Evolutionary conservation across 192 early-diverging fungal species (phyloP), one percentile per base, ranked within the genome.

Genomic region (Coemansia sp.): DNA sequence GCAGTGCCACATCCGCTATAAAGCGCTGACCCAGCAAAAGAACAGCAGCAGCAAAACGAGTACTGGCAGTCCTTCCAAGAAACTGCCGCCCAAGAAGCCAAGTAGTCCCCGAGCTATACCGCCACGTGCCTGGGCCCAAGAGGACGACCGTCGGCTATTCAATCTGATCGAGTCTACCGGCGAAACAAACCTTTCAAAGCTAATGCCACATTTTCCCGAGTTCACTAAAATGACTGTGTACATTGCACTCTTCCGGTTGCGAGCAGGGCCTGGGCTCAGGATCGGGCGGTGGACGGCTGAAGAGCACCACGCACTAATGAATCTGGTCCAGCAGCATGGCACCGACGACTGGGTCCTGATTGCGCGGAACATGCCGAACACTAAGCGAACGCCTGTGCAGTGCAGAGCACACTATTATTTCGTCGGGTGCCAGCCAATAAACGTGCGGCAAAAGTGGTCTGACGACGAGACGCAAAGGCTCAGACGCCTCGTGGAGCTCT

Each of bases 401-500:
- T 79, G 76, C 39, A 51, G 61, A 3, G 3, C 40, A 12, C 42
- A 56, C 29, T 68, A 72, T 42, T 18, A 13, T 0, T 4, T 10
- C 7, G 26, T 23, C 29, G 20, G 48, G n/a, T 23, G 46, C 8
- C 58, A 40, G 4, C 31, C 40, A 2, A 46, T 30, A 3, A 9
- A 15, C 25, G 16, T 28, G 16, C 33, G 26, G 15, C 29, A 20
- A 2, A 20, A n/a, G 28, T 79, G 76, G 76, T 58, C 76, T 0
- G 8, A 26, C 2, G 71, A 64, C 13, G 67, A 72, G 26, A 18
- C 16, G 0, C 20, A 39, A 25, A 61, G 62, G n/a, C 70, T 78
- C 5, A n/a, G 21, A 7, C 66, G 34, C 2, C 59, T 77, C 23
- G 75, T 77, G n/a, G 61, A 68, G 23, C 61, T 74, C 40, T n/a